Evolutionary conservation across 805 yeast species (phyloP).

Genomic region (Saccharomyces eubayanus): DNA sequence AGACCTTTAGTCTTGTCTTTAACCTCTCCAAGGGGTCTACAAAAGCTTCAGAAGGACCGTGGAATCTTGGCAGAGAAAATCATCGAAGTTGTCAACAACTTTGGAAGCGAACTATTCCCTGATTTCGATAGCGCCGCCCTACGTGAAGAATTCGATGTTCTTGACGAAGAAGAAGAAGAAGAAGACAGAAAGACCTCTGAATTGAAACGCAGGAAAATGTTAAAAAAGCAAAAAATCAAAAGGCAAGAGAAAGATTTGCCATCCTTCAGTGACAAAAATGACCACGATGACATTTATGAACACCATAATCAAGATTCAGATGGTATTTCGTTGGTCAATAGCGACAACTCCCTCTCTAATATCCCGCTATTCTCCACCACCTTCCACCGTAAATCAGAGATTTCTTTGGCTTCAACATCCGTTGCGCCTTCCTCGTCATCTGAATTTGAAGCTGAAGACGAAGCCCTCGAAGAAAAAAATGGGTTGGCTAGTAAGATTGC

Average conservation of each 20-base stretch:
- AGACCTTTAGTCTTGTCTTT: slow-evolving; percentile 69
- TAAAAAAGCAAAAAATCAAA: slow-evolving; percentile 19
- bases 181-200: slow-evolving; percentile 33
- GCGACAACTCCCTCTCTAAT: slow-evolving; percentile 33
- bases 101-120: slow-evolving; percentile 80
- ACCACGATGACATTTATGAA: slow-evolving; percentile 17
- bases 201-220: slow-evolving; percentile 31
- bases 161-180: slow-evolving; percentile 24
- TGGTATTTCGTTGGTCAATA: slow-evolving; percentile 34
- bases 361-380: slow-evolving; percentile 39
- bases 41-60: slow-evolving; percentile 54
- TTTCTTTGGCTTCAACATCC: slow-evolving; percentile 26
- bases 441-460: slow-evolving; percentile 16
- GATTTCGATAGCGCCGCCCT: slow-evolving; percentile 54
- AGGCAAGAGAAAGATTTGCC: slow-evolving; percentile 1
- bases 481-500: slow-evolving; percentile 19
- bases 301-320: slow-evolving; percentile 41
- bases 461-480: slow-evolving; percentile 5
- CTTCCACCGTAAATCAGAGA: slow-evolving; percentile 16
- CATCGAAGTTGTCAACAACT: slow-evolving; percentile 67
- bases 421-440: slow-evolving; percentile 16
- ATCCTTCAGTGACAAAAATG: background rate
- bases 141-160: slow-evolving; percentile 12
- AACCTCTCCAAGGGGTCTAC: slow-evolving; percentile 47
- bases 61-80: slow-evolving; percentile 59